A percentile compares a stretch with the other conserved stretches of the same genome.
Evolutionary conservation across 352 stramenopile species (phyloP).

Genomic region (Phytophthora agathidicida): DNA sequence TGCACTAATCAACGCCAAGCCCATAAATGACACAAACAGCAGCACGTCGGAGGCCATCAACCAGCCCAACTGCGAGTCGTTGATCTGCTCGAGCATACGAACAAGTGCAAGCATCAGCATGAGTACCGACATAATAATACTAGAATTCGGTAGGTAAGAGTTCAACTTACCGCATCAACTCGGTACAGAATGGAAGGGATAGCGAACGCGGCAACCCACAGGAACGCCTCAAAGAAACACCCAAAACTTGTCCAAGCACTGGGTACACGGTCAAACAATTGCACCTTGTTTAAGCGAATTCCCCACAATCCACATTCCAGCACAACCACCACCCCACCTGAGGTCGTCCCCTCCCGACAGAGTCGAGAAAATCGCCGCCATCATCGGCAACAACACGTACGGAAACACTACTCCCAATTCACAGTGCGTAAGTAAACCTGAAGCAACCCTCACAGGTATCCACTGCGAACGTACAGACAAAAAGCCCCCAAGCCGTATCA

Average conservation of each 20-base stretch:
- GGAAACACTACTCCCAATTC: constrained; percentile 50
- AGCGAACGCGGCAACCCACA: constrained; percentile 69
- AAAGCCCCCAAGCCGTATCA: constrained; percentile 65
- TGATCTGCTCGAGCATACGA: constrained; percentile 44
- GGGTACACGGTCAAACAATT: not conserved
- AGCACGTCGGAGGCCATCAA: constrained; percentile 63
- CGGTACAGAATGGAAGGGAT: constrained; percentile 71
- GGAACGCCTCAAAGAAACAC: constrained; percentile 77
- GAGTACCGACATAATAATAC: not conserved
- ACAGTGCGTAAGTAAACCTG: not conserved
- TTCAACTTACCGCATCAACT: constrained; percentile 56
- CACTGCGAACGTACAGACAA: constrained; percentile 49
- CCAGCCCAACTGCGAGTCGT: constrained; percentile 63
- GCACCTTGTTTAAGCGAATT: too few relatives aligned
- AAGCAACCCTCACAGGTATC: too few relatives aligned
- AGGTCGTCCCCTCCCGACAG: constrained; percentile 59
- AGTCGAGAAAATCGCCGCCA: constrained; percentile 56
- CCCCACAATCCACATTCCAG: too few relatives aligned
- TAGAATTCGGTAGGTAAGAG: not conserved
- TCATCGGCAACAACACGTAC: constrained; percentile 70
- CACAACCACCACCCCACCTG: constrained; percentile 37
- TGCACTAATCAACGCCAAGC: constrained; percentile 50
- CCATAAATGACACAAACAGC: constrained; percentile 67
- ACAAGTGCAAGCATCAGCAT: constrained; percentile 1
- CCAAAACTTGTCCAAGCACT: constrained; percentile 67